These are phyloP conservation scores for Cyclotella sp. DNA, from an alignment of 108 stramenopile species.

Conservation along the genomic window DNA sequence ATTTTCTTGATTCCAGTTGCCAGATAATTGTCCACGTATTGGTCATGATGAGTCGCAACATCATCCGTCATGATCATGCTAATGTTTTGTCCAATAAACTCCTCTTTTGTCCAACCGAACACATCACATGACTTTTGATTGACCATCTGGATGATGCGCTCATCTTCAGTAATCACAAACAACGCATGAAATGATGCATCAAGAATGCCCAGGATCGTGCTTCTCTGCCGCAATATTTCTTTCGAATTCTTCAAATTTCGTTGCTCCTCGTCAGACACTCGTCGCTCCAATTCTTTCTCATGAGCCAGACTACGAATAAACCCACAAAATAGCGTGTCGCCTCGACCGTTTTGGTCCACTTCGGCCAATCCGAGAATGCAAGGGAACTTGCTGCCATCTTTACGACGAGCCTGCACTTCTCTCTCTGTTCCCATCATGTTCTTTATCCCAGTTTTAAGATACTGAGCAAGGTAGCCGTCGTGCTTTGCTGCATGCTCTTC, in stretches of 20 bases:
- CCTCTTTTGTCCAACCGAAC: constrained; percentile 12
- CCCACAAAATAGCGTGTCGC: too few species aligned
- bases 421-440: too few species aligned
- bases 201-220: constrained; percentile 23
- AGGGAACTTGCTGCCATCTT: too few species aligned
- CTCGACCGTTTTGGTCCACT: too few species aligned
- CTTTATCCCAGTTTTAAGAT: too few species aligned
- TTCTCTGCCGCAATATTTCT: constrained; percentile 6
- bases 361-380: too few species aligned
- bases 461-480: too few species aligned
- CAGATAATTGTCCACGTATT: constrained; percentile 42
- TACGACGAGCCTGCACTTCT: too few species aligned
- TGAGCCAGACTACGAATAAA: too few species aligned
- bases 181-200: constrained; percentile 16
- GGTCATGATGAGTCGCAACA: constrained; percentile 35
- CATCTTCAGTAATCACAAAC: constrained; percentile 20
- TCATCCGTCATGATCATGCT: constrained; percentile 27
- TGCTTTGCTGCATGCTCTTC: too few species aligned
- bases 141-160: too few species aligned
- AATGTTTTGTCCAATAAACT: constrained; percentile 13
- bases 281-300: too few species aligned
- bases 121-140: constrained; percentile 22
- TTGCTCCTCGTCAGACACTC: not conserved
- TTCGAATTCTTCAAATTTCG: not conserved
- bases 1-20: constrained; percentile 45